Evolutionary conservation across 768 basidiomycete species (phyloP).

Genomic region (Boletus rubropictus): DNA sequence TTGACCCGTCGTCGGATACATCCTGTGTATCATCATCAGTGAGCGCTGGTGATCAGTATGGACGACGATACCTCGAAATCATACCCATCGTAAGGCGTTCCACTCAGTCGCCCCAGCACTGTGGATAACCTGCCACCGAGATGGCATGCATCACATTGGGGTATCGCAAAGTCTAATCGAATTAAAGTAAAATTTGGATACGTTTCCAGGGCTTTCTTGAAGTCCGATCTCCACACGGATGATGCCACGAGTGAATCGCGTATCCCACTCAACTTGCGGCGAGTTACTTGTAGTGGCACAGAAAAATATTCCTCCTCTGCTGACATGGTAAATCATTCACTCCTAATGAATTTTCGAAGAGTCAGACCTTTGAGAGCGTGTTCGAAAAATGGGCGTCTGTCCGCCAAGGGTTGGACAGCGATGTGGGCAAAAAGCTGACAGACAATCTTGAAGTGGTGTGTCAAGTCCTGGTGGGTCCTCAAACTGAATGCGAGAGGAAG

Average conservation of each 20-base stretch:
- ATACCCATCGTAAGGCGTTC: conserved; percentile 61
- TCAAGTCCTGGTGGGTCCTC: conserved; percentile 67
- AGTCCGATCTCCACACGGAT: conserved; percentile 75
- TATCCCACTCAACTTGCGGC: conserved; percentile 64
- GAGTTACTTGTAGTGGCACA: conserved; percentile 58
- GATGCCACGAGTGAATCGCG: conserved; percentile 75
- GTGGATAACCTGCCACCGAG: conserved; percentile 67
- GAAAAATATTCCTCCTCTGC: conserved; percentile 66
- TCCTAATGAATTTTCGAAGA: neutral
- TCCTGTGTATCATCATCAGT: conserved; percentile 11
- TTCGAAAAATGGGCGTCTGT: conserved; percentile 53
- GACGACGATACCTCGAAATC: conserved; percentile 55
- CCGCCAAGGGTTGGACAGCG: conserved; percentile 50
- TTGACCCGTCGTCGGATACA: conserved; percentile 20
- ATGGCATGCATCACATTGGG: conserved; percentile 79
- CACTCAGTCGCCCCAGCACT: conserved; percentile 53
- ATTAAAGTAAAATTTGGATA: conserved; percentile 60
- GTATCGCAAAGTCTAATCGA: conserved; percentile 48
- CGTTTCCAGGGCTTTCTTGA: conserved; percentile 56
- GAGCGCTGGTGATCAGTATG: neutral
- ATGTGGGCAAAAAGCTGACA: conserved; percentile 86
- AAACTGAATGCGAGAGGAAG: conserved; percentile 81
- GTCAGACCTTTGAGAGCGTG: conserved; percentile 43
- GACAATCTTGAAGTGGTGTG: conserved; percentile 79
- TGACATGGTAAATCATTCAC: neutral